Base-by-base conservation (phyloP, 1,284 basidiomycete genomes). In the Stereum hirsutum region DNA sequence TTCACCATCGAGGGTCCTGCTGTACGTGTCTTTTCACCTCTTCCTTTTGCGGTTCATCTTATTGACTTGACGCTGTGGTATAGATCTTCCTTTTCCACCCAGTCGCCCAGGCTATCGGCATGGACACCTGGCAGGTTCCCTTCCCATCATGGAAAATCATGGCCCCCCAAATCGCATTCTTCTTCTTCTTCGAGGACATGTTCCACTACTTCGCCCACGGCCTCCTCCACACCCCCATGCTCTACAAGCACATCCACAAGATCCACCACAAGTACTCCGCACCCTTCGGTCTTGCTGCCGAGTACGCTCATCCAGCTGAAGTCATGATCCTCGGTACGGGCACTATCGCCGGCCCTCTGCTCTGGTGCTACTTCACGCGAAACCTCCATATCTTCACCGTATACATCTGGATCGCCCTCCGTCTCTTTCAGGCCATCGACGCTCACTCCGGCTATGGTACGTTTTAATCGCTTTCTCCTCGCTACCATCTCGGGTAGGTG, bases 201-300 rank as follows among this genome's bases (percentile, higher is more conserved):
- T 96, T 89, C 75, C 93, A 96, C 63, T 88, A 75, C 62, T 69
- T 83, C 57, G 92, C 90, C 10, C 94, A 98, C 68, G 84, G 90
- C 56, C 83, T 82, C 8, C 78, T 96, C 17, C 95, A 99, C 70
- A 89, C 79, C 58, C 89, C 91, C 43, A 70, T 81, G 4, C 73
- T 99, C 45, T 99, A 99, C 80, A 96, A 93, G 69, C 74, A 96
- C 66, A 93, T 98, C 52, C 95, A 99, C 81, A 98, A 98, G 71
- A 73, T 92, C 37, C 90, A 98, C 66, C 95, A 98, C 79, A 93
- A 96, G 60, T 97, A 94, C 67, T 88, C 88, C 17, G 94, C 95
- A 17, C 95, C 95, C 0, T 97, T 98, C 59, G 95, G 95, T 55
- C 80, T 99, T 26, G 93, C 95, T 6, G 95, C 96, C 11, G 96